phyloP scores from a whole-genome alignment of 176 grass and related monocot species.

The Pharus latifolius region DNA sequence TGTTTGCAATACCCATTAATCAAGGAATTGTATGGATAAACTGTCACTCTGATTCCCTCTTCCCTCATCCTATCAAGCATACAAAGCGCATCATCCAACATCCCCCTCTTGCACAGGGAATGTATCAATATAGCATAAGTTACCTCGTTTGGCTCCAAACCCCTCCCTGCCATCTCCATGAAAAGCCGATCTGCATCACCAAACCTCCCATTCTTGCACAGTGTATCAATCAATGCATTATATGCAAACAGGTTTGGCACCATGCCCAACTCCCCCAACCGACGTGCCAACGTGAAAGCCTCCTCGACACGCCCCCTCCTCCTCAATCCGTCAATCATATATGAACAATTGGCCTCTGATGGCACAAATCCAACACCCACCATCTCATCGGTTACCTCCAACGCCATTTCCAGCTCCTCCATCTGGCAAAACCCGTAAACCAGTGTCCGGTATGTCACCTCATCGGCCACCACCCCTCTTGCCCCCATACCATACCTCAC shows the following conservation, averaged over 20 bases:
- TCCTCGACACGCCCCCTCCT: conserved; percentile 27
- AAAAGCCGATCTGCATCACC: conserved; percentile 69
- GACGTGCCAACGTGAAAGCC: conserved; percentile 52
- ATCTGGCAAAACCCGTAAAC: conserved; percentile 45
- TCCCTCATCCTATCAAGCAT: conserved; percentile 55
- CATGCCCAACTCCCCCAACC: conserved; percentile 40
- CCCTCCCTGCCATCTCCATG: conserved; percentile 32
- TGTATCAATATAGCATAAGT: conserved; percentile 82
- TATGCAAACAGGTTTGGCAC: conserved; percentile 56
- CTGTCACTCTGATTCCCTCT: conserved; percentile 29
- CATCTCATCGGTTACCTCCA: conserved; percentile 44
- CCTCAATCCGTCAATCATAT: conserved; percentile 45
- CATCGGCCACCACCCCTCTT: conserved; percentile 38
- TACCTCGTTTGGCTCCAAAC: conserved; percentile 57
- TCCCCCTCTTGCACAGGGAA: conserved; percentile 66
- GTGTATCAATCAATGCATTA: conserved; percentile 66
- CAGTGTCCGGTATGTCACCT: conserved; percentile 59
- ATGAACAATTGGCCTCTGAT: conserved; percentile 43
- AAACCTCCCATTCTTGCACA: conserved; percentile 55
- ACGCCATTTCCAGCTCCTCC: conserved; percentile 36
- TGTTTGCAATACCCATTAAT: conserved; percentile 60
- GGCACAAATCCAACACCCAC: conserved; percentile 32
- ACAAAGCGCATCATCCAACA: conserved; percentile 40
- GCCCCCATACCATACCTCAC: conserved; percentile 29
- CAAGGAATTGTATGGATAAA: conserved; percentile 89